Evolutionary conservation across 352 stramenopile species (phyloP), one percentile per base, ranked within the genome.

Genomic region (Phytophthora melonis): DNA sequence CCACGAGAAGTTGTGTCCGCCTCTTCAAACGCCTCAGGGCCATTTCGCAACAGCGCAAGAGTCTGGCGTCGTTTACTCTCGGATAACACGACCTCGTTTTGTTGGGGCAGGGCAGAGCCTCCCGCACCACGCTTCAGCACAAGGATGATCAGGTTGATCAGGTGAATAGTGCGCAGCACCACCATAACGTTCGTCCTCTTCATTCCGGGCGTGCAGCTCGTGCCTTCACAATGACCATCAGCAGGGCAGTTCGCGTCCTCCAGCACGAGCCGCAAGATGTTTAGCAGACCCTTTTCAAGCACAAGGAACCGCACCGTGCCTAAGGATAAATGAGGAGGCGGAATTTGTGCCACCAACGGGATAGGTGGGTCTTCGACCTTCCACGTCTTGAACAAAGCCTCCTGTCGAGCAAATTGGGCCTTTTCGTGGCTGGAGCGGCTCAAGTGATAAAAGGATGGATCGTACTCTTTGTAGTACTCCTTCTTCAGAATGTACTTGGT

Each of bases 371-470:
- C 82, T 18, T 93, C 86, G 6, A 88, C 75, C 36, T 90, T 93
- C 88, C 88, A 96, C 11, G 61, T 79, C 69, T 92, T 94, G 67
- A 95, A 94, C 27, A 96, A 68, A n/a, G 87, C 88, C 69, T 95
- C 90, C 19, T 95, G 87, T 34, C 90, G 78, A 25, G 81, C 78
- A 75, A 90, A 89, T 62, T 96, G 90, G 0, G 90, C 87, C 50
- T 94, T 93, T 66, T 95, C 87, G 53, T 97, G 90, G 5, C 83
- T 77, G 0, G 88, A 90, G 1, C 87, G 82, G 34, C 84, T 93
- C 23, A 95, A 74, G 61, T 97, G 90, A 53, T 91, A 94, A 58
- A 91, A 95, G 0, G 84, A 78, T 16, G 90, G 90, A 55, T 97
- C 90, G 45, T 96, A 96, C 70, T 97, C 90, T 23, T 80, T 78